These are phyloP conservation scores for Jamesozyma hellenica DNA, from an alignment of 805 yeast species.

Conservation along the genomic window DNA sequence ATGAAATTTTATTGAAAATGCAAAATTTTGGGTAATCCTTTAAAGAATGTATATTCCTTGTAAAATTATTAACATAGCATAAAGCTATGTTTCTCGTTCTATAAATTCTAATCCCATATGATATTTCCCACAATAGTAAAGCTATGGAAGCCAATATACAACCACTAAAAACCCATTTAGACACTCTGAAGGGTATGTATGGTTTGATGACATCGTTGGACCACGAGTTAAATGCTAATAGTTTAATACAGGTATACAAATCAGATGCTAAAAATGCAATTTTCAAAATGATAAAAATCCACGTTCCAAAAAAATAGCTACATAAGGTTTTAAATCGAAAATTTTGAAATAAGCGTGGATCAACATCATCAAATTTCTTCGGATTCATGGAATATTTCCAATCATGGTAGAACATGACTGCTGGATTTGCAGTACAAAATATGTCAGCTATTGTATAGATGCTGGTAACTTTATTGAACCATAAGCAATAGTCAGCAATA, in stretches of 20 bases:
- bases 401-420: conserved; percentile 16
- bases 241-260: conserved; percentile 64
- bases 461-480: too few relatives aligned
- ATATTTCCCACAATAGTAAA: conserved; percentile 44
- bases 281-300: conserved; percentile 35
- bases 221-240: conserved; percentile 66
- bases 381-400: conserved; percentile 22
- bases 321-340: conserved; percentile 15
- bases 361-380: conserved; percentile 20
- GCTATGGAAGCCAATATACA: conserved; percentile 66
- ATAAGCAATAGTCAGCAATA: too few relatives aligned
- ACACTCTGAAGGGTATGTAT: conserved; percentile 38
- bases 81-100: conserved; percentile 55
- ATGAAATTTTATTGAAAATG: conserved; percentile 57
- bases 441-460: too few relatives aligned
- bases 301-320: conserved; percentile 14
- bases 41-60: conserved; percentile 48
- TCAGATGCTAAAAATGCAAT: conserved; percentile 55
- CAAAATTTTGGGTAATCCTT: conserved; percentile 58
- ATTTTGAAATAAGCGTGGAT: conserved; percentile 16
- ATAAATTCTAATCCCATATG: conserved; percentile 48
- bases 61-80: conserved; percentile 56
- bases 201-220: conserved; percentile 41
- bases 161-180: conserved; percentile 62
- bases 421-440: too few relatives aligned